Evolutionary conservation across 345 rosid species (phyloP).

Genomic region (Trapa incisa): DNA sequence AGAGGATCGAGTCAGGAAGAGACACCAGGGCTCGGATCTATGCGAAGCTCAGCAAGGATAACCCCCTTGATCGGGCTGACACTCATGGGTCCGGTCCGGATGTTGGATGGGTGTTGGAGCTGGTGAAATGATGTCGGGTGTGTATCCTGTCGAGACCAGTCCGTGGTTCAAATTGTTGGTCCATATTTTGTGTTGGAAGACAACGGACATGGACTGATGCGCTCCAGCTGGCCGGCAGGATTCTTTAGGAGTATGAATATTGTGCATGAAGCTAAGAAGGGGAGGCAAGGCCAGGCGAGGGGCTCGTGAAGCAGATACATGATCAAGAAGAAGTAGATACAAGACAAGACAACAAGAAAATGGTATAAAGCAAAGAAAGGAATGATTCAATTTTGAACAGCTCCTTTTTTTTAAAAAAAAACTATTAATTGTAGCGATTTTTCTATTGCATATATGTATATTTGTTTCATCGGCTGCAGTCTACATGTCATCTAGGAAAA

Average conservation of each 20-base stretch:
- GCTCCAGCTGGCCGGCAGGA: not conserved
- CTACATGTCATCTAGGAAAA: too few species aligned
- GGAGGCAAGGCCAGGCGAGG: not conserved
- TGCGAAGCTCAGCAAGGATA: conserved; percentile 62
- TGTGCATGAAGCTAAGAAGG: not conserved
- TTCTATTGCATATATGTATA: too few species aligned
- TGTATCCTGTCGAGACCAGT: not conserved
- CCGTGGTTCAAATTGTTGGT: not conserved
- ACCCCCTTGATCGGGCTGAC: conserved; percentile 23
- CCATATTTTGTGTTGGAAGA: not conserved
- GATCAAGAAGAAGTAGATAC: not conserved
- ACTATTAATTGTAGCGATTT: too few species aligned
- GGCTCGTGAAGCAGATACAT: not conserved
- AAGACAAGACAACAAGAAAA: not conserved
- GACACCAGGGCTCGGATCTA: conserved; percentile 51
- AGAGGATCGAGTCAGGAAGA: conserved; percentile 75
- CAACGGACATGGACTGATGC: not conserved
- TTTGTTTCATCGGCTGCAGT: too few species aligned
- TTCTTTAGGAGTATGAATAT: not conserved
- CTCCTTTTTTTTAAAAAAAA: too few species aligned
- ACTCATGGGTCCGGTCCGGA: conserved; percentile 30
- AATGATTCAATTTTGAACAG: not conserved
- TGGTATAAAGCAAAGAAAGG: not conserved
- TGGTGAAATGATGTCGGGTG: conserved; percentile 23
- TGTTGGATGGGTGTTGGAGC: conserved; percentile 75